phyloP scores from a whole-genome alignment of 768 basidiomycete genomes.

The Hypsizygus marmoreus region DNA sequence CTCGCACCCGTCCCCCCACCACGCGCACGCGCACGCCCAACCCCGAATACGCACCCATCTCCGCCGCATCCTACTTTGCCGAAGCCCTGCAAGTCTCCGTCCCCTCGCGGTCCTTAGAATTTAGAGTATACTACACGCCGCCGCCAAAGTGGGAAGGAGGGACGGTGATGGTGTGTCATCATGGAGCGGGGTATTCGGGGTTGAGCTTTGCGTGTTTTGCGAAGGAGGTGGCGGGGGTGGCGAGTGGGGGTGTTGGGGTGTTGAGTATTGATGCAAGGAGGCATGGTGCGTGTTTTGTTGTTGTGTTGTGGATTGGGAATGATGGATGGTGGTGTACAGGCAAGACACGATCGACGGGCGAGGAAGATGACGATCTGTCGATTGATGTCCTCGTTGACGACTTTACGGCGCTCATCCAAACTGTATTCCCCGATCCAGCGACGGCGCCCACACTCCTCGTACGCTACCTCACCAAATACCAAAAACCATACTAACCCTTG shows the following conservation, averaged over 20 bases:
- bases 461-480: conserved; percentile 23
- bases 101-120: conserved; percentile 58
- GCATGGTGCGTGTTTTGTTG: conserved; percentile 63
- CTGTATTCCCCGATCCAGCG: conserved; percentile 66
- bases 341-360: conserved; percentile 55
- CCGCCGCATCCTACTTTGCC: conserved; percentile 72
- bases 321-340: conserved; percentile 50
- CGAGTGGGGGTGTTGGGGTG: conserved; percentile 76
- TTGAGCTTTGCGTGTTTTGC: conserved; percentile 90
- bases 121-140: conserved; percentile 83
- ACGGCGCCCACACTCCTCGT: conserved; percentile 77
- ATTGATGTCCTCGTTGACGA: conserved; percentile 75
- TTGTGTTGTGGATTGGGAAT: neutral
- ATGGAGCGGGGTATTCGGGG: conserved; percentile 92
- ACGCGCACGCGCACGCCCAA: conserved; percentile 45
- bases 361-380: conserved; percentile 59
- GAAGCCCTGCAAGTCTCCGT: conserved; percentile 81
- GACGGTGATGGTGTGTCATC: conserved; percentile 88
- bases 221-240: conserved; percentile 65
- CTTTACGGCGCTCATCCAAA: conserved; percentile 66
- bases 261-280: conserved; percentile 81
- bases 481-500: conserved; percentile 1
- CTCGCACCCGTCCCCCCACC: no score
- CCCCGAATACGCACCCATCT: conserved; percentile 74
- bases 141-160: conserved; percentile 53